Conservation (phyloP, 2,329 filamentous ascomycete genomes). For the Neonectria ditissima region DNA sequence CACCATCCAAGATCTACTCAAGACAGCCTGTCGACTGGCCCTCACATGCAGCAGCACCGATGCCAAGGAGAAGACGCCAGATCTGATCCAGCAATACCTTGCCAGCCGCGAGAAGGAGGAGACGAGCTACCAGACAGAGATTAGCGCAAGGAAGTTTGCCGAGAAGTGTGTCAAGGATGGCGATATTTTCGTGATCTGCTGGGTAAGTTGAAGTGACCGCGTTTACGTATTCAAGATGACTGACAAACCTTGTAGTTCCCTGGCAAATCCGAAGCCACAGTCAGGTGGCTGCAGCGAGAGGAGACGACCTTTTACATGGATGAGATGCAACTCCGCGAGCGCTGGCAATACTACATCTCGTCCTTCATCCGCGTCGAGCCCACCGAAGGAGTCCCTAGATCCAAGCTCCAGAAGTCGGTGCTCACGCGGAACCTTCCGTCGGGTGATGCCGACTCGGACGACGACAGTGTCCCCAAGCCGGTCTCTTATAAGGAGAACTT, state of each 20-base stretch:
- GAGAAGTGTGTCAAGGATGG: slow-evolving; percentile 94
- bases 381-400: slow-evolving; percentile 80
- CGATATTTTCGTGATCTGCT: slow-evolving; percentile 90
- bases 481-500: slow-evolving; percentile 75
- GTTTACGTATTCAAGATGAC: slow-evolving; percentile 28
- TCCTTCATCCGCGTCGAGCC: slow-evolving; percentile 90
- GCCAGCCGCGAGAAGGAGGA: slow-evolving; percentile 83
- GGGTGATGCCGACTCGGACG: slow-evolving; percentile 71
- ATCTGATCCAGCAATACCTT: slow-evolving; percentile 89
- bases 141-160: slow-evolving; percentile 89
- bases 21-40: slow-evolving; percentile 82
- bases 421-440: slow-evolving; percentile 77
- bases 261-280: slow-evolving; percentile 73
- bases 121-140: slow-evolving; percentile 90
- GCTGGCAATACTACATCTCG: slow-evolving; percentile 96
- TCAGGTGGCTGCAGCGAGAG: slow-evolving; percentile 77
- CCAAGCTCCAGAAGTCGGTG: slow-evolving; percentile 75
- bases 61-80: slow-evolving; percentile 90
- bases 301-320: slow-evolving; percentile 87
- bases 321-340: slow-evolving; percentile 83
- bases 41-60: slow-evolving; percentile 87
- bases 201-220: slow-evolving; percentile 71
- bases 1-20: slow-evolving; percentile 89
- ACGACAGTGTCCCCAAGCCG: slow-evolving; percentile 70
- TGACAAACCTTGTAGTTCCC: slow-evolving; percentile 69